Percentiles rank a stretch among this genome's conserved stretches.
Evolutionary conservation across 1,139 yeast species (phyloP).

Genomic region (Hyphopichia pseudoburtonii): DNA sequence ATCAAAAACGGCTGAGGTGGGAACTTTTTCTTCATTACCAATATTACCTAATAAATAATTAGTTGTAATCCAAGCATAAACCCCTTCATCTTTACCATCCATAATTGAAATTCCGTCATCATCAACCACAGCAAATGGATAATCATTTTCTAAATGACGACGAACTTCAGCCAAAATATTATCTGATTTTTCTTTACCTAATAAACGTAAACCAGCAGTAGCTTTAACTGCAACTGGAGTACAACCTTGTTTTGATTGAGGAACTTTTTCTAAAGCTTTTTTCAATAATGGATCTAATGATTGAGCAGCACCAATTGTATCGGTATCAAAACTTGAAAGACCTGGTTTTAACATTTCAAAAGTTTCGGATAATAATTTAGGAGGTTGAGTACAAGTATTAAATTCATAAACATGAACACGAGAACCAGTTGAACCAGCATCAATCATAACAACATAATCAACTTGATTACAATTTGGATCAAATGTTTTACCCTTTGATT

Average conservation of each 20-base stretch:
- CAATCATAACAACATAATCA: conserved; percentile 78
- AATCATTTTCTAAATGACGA: conserved; percentile 68
- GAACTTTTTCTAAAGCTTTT: conserved; percentile 72
- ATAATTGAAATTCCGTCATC: conserved; percentile 86
- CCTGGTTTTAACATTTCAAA: conserved; percentile 94
- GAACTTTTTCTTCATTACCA: conserved; percentile 66
- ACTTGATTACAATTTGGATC: conserved; percentile 25
- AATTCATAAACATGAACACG: conserved; percentile 92
- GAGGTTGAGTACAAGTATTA: conserved; percentile 81
- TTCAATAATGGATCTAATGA: conserved; percentile 81
- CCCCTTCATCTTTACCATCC: conserved; percentile 98
- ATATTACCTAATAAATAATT: conserved; percentile 90
- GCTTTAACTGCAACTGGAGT: conserved; percentile 97
- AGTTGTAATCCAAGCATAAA: conserved; percentile 98
- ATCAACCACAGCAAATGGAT: conserved; percentile 86
- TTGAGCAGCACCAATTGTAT: conserved; percentile 79
- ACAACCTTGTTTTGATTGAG: conserved; percentile 68
- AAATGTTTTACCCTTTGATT: neutral
- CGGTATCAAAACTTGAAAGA: conserved; percentile 78
- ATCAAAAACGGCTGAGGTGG: conserved; percentile 96
- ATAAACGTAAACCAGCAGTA: conserved; percentile 90
- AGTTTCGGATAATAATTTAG: conserved; percentile 71
- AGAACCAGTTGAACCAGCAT: conserved; percentile 97
- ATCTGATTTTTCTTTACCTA: conserved; percentile 72
- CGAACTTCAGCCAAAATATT: conserved; percentile 77